Conservation (phyloP, 306 rosid species). For the Fagus sylvatica region DNA sequence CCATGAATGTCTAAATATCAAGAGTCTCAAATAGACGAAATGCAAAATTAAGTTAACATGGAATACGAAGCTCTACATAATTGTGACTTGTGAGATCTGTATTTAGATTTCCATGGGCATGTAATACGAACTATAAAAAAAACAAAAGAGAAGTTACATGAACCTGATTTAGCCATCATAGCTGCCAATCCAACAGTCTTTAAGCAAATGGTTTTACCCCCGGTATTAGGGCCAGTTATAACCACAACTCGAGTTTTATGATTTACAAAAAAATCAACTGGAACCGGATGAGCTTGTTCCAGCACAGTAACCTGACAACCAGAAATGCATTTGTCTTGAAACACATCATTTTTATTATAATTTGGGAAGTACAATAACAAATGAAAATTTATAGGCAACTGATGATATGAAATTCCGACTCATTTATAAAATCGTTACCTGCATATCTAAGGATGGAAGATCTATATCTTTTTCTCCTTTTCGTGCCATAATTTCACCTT, state of each 20-base stretch:
- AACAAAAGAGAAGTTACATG: slow-evolving; percentile 10
- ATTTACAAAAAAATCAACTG: slow-evolving; percentile 76
- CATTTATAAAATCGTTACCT: slow-evolving; percentile 19
- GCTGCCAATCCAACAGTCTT: slow-evolving; percentile 94
- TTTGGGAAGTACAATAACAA: slow-evolving; percentile 22
- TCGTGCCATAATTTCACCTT: slow-evolving; percentile 13
- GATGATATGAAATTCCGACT: slow-evolving; percentile 4
- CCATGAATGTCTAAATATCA: neutral
- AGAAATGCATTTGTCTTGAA: slow-evolving; percentile 24
- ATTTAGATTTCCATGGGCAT: slow-evolving; percentile 1
- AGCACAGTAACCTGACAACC: slow-evolving; percentile 58
- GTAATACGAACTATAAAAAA: neutral
- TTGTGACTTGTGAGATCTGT: neutral
- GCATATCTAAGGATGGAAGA: slow-evolving; percentile 22
- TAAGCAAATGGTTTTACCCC: slow-evolving; percentile 93
- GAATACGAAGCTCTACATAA: neutral
- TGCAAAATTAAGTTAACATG: neutral
- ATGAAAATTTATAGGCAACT: neutral
- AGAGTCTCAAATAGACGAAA: neutral
- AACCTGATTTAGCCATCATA: slow-evolving; percentile 99
- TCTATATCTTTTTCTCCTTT: slow-evolving; percentile 30
- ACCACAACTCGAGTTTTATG: slow-evolving; percentile 70
- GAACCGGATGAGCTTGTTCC: slow-evolving; percentile 63
- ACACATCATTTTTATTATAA: neutral
- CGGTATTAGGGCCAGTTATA: slow-evolving; percentile 94